Conservation (phyloP, 306 rosid genomes). For the Sphenostylis stenocarpa region DNA sequence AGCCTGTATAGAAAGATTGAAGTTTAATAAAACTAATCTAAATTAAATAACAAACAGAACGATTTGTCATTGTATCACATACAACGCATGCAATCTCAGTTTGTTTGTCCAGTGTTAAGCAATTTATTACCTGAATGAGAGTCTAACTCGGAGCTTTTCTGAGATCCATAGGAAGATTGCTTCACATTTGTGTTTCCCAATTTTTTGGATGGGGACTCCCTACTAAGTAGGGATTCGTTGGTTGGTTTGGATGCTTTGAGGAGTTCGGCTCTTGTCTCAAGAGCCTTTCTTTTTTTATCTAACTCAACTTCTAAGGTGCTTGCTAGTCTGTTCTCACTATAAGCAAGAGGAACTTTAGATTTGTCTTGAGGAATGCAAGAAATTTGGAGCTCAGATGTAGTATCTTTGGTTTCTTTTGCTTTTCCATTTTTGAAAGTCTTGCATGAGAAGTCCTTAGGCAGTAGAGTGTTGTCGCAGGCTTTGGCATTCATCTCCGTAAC, state of each 20-base stretch:
- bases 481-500: background rate
- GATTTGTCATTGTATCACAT: background rate
- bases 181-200: background rate
- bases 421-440: background rate
- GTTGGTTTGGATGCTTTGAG: background rate
- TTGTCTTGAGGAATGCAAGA: background rate
- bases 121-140: background rate
- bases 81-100: background rate
- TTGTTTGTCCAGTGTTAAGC: background rate
- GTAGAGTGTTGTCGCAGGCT: background rate
- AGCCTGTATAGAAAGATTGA: slow-evolving; percentile 5
- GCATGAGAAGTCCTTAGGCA: background rate
- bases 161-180: background rate
- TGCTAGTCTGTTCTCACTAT: background rate
- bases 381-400: background rate
- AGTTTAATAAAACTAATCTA: background rate
- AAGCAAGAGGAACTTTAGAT: background rate
- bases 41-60: background rate
- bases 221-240: background rate
- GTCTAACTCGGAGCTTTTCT: background rate
- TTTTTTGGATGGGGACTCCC: background rate
- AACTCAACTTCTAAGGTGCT: background rate
- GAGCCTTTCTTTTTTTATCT: background rate
- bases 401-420: background rate
- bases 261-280: background rate